These are phyloP conservation scores for Luvunga scandens DNA, from an alignment of 345 rosid species.

Conservation along the genomic window DNA sequence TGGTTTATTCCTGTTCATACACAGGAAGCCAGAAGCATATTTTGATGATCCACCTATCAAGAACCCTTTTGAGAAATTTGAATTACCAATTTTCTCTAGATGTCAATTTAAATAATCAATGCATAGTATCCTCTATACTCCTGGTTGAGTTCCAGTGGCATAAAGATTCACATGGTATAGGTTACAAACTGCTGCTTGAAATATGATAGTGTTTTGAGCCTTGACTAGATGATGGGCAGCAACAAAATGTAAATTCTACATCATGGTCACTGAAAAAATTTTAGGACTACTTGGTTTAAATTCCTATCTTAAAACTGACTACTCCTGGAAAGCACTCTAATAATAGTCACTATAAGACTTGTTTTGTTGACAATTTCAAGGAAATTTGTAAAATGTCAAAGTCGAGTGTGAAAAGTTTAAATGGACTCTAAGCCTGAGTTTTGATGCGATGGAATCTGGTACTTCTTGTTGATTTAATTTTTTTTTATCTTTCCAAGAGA, in stretches of 20 bases:
- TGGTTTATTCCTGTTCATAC: background rate
- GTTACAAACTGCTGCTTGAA: background rate
- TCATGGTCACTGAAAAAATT: background rate
- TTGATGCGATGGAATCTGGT: background rate
- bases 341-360: background rate
- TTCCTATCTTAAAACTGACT: background rate
- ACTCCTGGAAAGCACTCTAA: background rate
- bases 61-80: background rate
- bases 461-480: background rate
- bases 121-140: background rate
- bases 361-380: background rate
- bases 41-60: background rate
- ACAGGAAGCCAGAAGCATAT: background rate
- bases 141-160: background rate
- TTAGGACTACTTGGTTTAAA: background rate
- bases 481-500: background rate
- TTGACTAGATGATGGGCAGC: background rate
- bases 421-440: background rate
- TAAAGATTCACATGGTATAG: background rate
- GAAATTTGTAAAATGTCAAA: background rate
- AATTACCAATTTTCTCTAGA: background rate
- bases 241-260: background rate
- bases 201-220: background rate
- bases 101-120: background rate
- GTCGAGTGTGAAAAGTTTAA: background rate